Evolutionary conservation across 2,329 filamentous ascomycete genomes (phyloP), one percentile per base, ranked within the genome.

Genomic region (Colletotrichum siamense): DNA sequence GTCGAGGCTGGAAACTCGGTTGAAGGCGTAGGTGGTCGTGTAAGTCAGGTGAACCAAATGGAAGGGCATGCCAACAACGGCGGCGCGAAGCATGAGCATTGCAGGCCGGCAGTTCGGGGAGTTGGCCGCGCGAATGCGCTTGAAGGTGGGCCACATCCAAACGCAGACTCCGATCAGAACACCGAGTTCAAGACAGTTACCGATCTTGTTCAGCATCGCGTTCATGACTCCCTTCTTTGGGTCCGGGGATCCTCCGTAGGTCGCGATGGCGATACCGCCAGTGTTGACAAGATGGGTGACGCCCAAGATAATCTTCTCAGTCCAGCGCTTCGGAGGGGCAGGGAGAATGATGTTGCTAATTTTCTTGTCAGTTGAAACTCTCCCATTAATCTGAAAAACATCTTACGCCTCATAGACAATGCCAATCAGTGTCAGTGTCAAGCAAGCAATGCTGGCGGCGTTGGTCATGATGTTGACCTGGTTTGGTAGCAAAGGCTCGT

Each of bases 331-430:
- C 18, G 69, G 75, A 5, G 77, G 77, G 15, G 73, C 57, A 4
- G 79, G 78, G 2, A 79, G 78, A 22, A 79, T 71, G 26, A 78
- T 78, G 36, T 79, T 79, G 32, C 79, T 79, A 30, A 22, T 52
- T 49, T 8, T n/a, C 16, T 15, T 26, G 18, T 26, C 9, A 24
- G 32, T 13, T 36, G 57, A 30, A 65, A 70, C 22, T 30, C 22
- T 61, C 16, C 13, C 44, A 3, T 69, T 9, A 4, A 44, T 12
- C 61, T 22, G 5, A 15, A 32, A 9, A n/a, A 9, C 9, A n/a
- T 57, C 36, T 74, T 79, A 81, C 81, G 78, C 78, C 76, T 82
- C 81, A 65, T 82, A 82, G 18, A 82, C 73, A 22, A 82, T 77
- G 8, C 81, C 81, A 18, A 81, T 81, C 24, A 81, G 52, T 5